Conservation (phyloP, 73 alveolate genomes). For the Tetrahymena borealis region DNA sequence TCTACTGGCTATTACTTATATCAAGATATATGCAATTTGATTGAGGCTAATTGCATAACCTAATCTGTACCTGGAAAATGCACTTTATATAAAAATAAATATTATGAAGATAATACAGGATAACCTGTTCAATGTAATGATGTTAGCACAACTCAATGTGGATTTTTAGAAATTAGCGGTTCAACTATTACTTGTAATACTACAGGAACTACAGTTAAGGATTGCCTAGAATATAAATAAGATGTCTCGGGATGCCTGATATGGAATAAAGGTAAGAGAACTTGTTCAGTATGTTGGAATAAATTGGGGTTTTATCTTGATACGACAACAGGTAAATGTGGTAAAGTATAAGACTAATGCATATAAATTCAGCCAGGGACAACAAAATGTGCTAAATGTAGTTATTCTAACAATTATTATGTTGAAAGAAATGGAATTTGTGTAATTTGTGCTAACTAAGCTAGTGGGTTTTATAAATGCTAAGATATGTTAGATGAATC, state of each 20-base stretch:
- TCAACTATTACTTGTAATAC: neutral
- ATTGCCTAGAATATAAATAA: neutral
- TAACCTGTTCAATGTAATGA: neutral
- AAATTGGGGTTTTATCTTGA: neutral
- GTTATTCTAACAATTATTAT: neutral
- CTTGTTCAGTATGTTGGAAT: neutral
- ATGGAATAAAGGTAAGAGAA: neutral
- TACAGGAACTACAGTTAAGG: no score
- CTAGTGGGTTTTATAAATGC: neutral
- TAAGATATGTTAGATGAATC: neutral
- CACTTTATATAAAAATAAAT: no score
- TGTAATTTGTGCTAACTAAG: neutral
- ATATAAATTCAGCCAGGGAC: neutral
- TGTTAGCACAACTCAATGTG: neutral
- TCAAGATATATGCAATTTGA: no score
- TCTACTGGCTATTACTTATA: no score
- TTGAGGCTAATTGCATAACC: no score
- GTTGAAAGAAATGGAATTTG: neutral
- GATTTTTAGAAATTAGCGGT: neutral
- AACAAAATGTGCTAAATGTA: neutral
- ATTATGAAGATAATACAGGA: neutral
- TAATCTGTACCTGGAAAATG: no score
- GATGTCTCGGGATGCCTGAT: neutral
- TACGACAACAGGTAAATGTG: neutral
- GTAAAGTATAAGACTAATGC: neutral